Base-by-base conservation (phyloP, 257 asterid species). In the Fraxinus quadrangulata region DNA sequence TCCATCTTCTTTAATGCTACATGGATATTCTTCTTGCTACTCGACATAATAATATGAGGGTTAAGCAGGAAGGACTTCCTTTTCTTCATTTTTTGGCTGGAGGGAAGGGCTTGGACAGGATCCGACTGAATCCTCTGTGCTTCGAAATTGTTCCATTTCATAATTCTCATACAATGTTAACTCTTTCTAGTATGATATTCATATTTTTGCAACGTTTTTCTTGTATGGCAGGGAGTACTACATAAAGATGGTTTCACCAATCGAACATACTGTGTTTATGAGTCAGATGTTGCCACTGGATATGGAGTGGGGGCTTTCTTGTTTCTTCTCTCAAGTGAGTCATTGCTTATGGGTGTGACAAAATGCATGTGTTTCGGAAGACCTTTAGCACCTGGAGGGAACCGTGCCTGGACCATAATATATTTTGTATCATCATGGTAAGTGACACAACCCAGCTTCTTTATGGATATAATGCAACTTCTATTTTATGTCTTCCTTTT, bases 391-490 rank as follows among this genome's bases (percentile, higher is more conserved):
- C 98, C 98, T 2, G 97, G 97, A 30, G 88, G 90, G 75, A 89
- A 94, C 82, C 97, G 97, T 21, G 98, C 97, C 6, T 94, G 98
- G 98, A 75, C 97, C 79, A 94, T 94, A 51, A 91, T 94, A 82
- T 92, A 92, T 82, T 94, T 94, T 70, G 61, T 87, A 4, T 79
- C 88, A 6, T 94, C 98, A 77, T 94, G 97, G 96, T 94, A 75
- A 75, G 84, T 72, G 70, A 74, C 51, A 74, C 45, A n/a, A 9
- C 42, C 59, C 72, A 40, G 65, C 49, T 65, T 47, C 67, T 30
- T 8, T 37, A 10, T 8, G 42, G 8, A 47, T 16, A 49, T 33
- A 21, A 67, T 77, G 61, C 67, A 1, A 37, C 17, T 33, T 36
- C 3, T 9, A 13, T 40, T 40, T 40, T 40, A 1, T 40, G 3